These are phyloP conservation scores for Hypomontagnella monticulosa DNA, from an alignment of 495 filamentous ascomycete genomes.

Conservation along the genomic window DNA sequence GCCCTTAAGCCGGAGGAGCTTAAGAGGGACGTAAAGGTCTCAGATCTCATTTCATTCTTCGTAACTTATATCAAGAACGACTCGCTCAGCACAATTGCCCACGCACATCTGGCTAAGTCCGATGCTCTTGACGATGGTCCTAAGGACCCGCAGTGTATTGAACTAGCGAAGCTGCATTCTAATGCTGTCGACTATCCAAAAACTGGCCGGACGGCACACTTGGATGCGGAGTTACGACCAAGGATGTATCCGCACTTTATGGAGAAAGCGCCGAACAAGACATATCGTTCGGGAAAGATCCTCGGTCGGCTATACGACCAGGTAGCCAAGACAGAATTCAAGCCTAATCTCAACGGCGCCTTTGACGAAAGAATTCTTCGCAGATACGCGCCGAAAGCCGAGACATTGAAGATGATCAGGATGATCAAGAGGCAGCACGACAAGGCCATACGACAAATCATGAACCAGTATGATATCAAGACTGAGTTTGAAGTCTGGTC, in stretches of 20 bases:
- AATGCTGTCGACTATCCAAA: constrained; percentile 94
- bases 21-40: constrained; percentile 66
- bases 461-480: constrained; percentile 84
- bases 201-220: constrained; percentile 77
- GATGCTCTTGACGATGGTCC: constrained; percentile 72
- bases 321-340: constrained; percentile 69
- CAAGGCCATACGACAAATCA: constrained; percentile 74
- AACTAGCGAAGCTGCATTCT: constrained; percentile 85
- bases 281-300: constrained; percentile 74
- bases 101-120: constrained; percentile 81
- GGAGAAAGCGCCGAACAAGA: constrained; percentile 70
- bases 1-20: constrained; percentile 60
- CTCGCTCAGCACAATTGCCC: constrained; percentile 78
- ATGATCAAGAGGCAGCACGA: constrained; percentile 82
- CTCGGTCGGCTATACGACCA: constrained; percentile 86
- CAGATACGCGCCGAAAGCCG: constrained; percentile 63
- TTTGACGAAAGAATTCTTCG: constrained; percentile 84
- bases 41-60: constrained; percentile 84
- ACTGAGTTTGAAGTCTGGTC: constrained; percentile 95
- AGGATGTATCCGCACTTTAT: constrained; percentile 87
- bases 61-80: constrained; percentile 95
- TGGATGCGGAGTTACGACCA: constrained; percentile 68
- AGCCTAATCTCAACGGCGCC: constrained; percentile 69
- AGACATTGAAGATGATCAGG: constrained; percentile 65
- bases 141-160: constrained; percentile 72